A percentile compares a stretch with the other conserved stretches of the same genome.
Conservation (phyloP, 495 filamentous ascomycete species). For the Penicillium subrubescens region DNA sequence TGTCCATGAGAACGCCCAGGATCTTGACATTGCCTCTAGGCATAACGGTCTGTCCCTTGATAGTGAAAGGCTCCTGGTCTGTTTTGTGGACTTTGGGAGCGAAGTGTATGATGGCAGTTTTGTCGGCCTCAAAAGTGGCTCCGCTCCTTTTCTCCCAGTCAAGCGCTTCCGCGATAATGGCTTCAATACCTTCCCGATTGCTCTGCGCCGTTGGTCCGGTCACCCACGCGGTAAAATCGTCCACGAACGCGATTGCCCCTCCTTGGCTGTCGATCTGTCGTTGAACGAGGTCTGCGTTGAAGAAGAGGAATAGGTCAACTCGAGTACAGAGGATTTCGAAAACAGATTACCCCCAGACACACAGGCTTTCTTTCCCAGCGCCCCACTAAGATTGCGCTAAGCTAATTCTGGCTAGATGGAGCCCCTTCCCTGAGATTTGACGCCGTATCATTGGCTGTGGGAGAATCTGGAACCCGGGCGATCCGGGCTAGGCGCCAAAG, state of each 20-base stretch:
- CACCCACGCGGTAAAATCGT: conserved; percentile 8
- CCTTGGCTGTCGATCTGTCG: conserved; percentile 17
- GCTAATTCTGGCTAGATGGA: no score
- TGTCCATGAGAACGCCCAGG: background rate
- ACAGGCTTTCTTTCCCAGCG: no score
- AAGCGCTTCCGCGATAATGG: conserved; percentile 22
- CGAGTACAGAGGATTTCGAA: no score
- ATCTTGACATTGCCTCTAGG: conserved; percentile 13
- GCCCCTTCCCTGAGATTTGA: no score
- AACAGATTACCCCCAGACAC: no score
- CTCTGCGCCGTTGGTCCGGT: conserved; percentile 17
- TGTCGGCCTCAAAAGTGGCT: conserved; percentile 31
- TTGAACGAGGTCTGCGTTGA: conserved; percentile 33
- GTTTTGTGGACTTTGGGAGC: conserved; percentile 24
- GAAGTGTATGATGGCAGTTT: conserved; percentile 32
- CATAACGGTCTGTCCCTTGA: conserved; percentile 28
- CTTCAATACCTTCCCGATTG: conserved; percentile 24
- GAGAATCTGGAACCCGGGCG: no score
- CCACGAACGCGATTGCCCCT: conserved; percentile 23
- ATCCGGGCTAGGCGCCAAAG: no score
- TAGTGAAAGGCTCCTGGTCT: conserved; percentile 25
- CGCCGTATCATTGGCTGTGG: no score
- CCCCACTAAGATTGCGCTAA: no score
- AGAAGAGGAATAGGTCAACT: conserved; percentile 39
- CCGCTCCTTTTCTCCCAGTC: conserved; percentile 28